Evolutionary conservation across 106 monocot species (phyloP), one percentile per base, ranked within the genome.

Genomic region (Allium sativum): DNA sequence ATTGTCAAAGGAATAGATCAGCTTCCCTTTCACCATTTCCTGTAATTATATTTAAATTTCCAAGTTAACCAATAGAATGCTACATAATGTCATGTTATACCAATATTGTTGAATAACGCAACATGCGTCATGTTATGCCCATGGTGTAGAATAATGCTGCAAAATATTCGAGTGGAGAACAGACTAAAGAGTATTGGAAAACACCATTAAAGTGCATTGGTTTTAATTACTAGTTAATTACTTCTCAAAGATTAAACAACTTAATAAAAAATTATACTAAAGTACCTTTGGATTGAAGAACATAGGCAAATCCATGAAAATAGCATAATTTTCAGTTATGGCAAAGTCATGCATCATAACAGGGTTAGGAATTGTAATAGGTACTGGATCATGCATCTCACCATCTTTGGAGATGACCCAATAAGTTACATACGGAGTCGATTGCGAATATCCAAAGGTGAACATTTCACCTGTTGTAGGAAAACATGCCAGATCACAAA

Each of bases 311-410:
- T 95, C 94, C 94, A 95, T 90, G 73, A 95, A 86, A 56, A 95
- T 83, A 40, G 84, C 81, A 76, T 84, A 95, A 55, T 95, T 95
- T 62, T 95, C 84, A 42, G 94, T 95, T 66, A 95, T 95, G 22
- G 90, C 94, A 79, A 95, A 90, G 65, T 95, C 94, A 75, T 95
- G 93, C 81, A 95, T 95, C 94, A 95, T 83, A 31, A 87, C 72
- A 57, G 94, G 79, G 3, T 69, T 79, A 15, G 89, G 55, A 74
- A 95, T 83, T 48, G 83, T 95, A 65, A 95, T 86, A 57, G 83
- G 94, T 41, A 95, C 90, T 10, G 86, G 90, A 77, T 95, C 86
- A 16, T 79, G 66, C 79, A 95, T 95, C 5, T 62, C 62, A 45
- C 90, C 89, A 61, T 86, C 86, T 66, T 95, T 95, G 10, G 82